Conservation (phyloP, 2,329 filamentous ascomycete genomes). For the Colletotrichum sp. region DNA sequence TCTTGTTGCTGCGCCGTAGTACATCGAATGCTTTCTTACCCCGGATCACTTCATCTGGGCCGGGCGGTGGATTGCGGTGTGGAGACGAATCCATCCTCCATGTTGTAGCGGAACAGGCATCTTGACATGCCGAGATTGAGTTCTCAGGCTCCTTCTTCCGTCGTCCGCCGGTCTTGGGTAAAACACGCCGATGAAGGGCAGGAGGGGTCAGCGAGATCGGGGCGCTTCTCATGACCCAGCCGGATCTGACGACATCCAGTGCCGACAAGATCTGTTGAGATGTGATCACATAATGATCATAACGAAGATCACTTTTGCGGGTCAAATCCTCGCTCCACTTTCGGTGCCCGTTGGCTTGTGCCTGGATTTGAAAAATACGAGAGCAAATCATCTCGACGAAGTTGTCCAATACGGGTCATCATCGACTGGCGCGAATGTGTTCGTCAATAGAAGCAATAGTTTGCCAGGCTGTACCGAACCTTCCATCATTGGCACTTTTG, state of each 20-base stretch:
- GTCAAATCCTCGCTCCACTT: not conserved
- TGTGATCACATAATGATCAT: conserved; percentile 7
- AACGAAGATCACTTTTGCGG: not conserved
- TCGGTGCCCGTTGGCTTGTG: not conserved
- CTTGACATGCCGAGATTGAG: not conserved
- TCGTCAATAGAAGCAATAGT: not conserved
- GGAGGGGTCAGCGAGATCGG: not conserved
- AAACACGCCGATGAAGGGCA: not conserved
- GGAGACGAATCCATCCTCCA: not conserved
- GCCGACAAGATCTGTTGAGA: conserved; percentile 5
- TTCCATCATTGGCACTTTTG: not conserved
- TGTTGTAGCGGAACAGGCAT: not conserved
- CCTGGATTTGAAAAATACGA: not conserved
- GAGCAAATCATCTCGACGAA: not conserved
- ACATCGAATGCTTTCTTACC: not conserved
- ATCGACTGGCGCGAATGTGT: not conserved
- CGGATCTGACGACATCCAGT: not conserved
- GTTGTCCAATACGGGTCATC: not conserved
- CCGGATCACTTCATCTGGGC: conserved; percentile 3
- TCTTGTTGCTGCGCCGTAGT: not conserved
- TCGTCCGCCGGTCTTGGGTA: not conserved
- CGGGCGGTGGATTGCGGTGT: not conserved
- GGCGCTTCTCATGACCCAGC: not conserved
- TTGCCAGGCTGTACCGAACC: not conserved
- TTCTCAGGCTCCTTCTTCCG: not conserved